These are phyloP conservation scores for Kockovaella imperatae DNA, from an alignment of 768 basidiomycete species.

Conservation along the genomic window DNA sequence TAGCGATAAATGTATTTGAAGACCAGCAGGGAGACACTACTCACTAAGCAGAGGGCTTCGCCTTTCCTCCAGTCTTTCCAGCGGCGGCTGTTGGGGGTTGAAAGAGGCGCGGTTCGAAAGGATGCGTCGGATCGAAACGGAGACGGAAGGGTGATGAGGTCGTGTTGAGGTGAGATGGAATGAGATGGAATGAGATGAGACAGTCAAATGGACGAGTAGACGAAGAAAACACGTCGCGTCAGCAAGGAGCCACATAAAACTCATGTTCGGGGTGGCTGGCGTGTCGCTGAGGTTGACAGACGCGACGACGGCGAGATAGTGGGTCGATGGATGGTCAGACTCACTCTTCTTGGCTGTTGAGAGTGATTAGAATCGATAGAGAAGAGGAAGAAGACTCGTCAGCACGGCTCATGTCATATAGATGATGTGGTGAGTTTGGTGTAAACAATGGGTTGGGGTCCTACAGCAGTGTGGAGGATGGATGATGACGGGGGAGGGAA, in stretches of 20 bases:
- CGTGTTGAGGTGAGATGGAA: slow-evolving; percentile 1
- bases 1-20: background rate
- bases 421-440: background rate
- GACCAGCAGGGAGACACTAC: slow-evolving; percentile 7
- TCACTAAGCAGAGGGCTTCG: slow-evolving; percentile 34
- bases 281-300: background rate
- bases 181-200: slow-evolving; percentile 1
- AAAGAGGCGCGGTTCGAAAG: too few species aligned
- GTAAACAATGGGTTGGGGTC: background rate
- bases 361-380: slow-evolving; percentile 1
- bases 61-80: slow-evolving; percentile 24
- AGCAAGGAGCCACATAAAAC: too few species aligned
- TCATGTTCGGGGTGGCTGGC: background rate
- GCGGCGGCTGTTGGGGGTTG: slow-evolving; percentile 13
- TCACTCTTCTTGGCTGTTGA: slow-evolving; percentile 37
- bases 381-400: slow-evolving; percentile 7
- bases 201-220: slow-evolving; percentile 1
- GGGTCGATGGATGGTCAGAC: slow-evolving; percentile 6
- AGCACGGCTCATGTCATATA: too few species aligned
- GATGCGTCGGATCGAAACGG: too few species aligned
- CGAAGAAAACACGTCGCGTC: slow-evolving; percentile 7
- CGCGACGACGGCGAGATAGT: background rate
- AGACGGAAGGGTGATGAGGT: background rate
- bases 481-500: too few species aligned
- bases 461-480: background rate